Conservation (phyloP, 2,329 filamentous ascomycete species). For the Diplocarpon mali region DNA sequence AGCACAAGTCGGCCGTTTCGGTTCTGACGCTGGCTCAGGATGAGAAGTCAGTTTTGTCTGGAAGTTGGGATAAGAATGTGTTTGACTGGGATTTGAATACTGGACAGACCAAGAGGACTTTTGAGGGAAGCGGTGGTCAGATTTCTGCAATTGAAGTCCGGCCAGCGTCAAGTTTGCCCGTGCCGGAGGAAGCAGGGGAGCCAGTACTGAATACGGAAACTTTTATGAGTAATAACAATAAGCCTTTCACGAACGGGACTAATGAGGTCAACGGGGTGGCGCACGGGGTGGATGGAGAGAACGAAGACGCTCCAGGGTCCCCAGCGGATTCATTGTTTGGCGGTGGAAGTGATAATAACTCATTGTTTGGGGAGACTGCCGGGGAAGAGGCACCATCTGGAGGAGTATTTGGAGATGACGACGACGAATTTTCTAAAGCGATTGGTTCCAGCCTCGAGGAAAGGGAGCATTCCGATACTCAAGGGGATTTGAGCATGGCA, state of each 20-base stretch:
- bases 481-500: constrained; percentile 22
- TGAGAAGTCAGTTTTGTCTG: constrained; percentile 78
- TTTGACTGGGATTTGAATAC: constrained; percentile 93
- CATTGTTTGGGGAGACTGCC: constrained; percentile 76
- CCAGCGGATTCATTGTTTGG: constrained; percentile 64
- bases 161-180: constrained; percentile 61
- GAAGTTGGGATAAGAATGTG: constrained; percentile 92
- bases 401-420: constrained; percentile 68
- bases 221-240: constrained; percentile 63
- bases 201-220: constrained; percentile 53
- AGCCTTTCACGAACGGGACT: constrained; percentile 45
- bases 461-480: constrained; percentile 17
- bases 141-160: constrained; percentile 82
- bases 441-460: constrained; percentile 42
- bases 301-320: constrained; percentile 50
- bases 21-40: constrained; percentile 73
- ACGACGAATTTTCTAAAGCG: constrained; percentile 68
- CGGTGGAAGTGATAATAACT: constrained; percentile 62
- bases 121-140: constrained; percentile 68
- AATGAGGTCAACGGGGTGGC: constrained; percentile 28
- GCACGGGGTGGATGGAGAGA: constrained; percentile 32
- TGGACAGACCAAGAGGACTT: constrained; percentile 64
- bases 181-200: constrained; percentile 60
- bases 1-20: constrained; percentile 86
- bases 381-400: constrained; percentile 38